Conservation (phyloP, 78 protist genomes). For the Diacronema lutheri region DNA sequence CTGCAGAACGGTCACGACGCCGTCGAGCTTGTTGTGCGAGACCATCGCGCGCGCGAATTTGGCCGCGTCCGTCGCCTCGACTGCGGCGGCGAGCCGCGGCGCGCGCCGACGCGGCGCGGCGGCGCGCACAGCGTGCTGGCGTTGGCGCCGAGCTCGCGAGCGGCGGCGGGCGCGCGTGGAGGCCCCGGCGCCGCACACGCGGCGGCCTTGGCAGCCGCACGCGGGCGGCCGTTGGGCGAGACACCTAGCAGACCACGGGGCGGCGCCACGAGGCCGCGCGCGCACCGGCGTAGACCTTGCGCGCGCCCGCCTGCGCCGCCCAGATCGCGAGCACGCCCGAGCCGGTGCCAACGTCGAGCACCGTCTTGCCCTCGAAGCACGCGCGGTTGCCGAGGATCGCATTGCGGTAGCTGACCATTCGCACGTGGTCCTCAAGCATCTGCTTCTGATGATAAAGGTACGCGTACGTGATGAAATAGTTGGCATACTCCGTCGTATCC, state of each 20-base stretch:
- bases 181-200: too few species aligned
- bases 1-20: background rate
- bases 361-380: conserved; percentile 14
- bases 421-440: background rate
- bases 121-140: too few species aligned
- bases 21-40: background rate
- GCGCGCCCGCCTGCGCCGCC: conserved; percentile 15
- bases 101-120: too few species aligned
- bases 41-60: background rate
- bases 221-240: too few species aligned
- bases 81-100: background rate
- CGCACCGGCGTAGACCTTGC: background rate
- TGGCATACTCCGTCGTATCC: background rate
- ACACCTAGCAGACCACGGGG: too few species aligned
- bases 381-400: background rate
- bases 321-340: conserved; percentile 2
- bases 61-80: background rate
- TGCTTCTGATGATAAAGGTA: conserved; percentile 20
- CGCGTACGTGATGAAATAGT: conserved; percentile 9
- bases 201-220: too few species aligned
- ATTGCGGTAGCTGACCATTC: background rate
- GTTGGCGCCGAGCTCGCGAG: too few species aligned
- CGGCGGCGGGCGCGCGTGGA: too few species aligned
- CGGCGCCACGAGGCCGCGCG: background rate
- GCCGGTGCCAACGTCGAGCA: conserved; percentile 25